Conservation (phyloP, 2,329 filamentous ascomycete species). For the Talaromyces verruculosus region DNA sequence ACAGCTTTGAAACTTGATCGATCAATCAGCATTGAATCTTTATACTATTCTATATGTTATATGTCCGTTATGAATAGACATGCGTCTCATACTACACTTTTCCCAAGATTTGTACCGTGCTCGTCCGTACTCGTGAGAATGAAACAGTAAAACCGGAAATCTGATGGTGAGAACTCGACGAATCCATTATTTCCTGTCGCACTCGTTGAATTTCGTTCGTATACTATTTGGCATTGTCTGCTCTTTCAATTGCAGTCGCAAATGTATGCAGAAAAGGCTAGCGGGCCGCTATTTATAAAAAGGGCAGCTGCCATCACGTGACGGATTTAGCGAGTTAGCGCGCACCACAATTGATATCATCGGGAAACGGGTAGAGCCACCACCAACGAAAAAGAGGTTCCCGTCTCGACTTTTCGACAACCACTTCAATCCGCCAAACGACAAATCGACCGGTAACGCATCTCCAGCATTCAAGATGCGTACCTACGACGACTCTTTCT, state of each 20-base stretch:
- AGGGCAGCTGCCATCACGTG: constrained; percentile 48
- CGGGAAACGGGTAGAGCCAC: background rate
- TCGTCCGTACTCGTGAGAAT: background rate
- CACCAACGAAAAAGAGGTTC: constrained; percentile 12
- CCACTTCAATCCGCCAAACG: constrained; percentile 46
- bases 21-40: constrained; percentile 1
- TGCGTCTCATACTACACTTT: constrained; percentile 1
- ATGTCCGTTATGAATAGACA: constrained; percentile 18
- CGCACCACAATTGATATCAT: constrained; percentile 42
- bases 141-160: background rate
- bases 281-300: constrained; percentile 23
- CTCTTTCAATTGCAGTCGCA: background rate
- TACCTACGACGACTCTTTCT: constrained; percentile 78
- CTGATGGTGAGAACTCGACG: background rate
- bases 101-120: background rate
- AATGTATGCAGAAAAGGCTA: background rate
- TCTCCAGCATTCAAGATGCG: constrained; percentile 62
- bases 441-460: constrained; percentile 45
- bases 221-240: background rate
- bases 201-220: background rate
- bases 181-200: background rate
- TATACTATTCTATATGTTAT: constrained; percentile 5
- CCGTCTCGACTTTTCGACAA: constrained; percentile 40
- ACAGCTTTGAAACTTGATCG: background rate
- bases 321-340: constrained; percentile 45